These are phyloP conservation scores for Nakazawaea wyomingensis DNA, from an alignment of 805 yeast genomes.

Conservation along the genomic window DNA sequence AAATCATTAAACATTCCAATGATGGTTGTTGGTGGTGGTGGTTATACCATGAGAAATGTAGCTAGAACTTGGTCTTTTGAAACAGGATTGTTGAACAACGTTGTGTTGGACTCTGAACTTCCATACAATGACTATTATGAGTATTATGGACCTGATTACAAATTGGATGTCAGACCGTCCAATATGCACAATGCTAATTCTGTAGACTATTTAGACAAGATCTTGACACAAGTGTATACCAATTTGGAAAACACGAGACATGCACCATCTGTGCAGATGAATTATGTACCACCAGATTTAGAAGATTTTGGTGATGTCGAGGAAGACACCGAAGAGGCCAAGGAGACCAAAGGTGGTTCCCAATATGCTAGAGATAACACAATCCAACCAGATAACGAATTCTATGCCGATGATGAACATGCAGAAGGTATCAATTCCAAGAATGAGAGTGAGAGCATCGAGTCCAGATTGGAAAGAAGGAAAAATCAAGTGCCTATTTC, in stretches of 20 bases:
- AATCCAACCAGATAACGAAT: constrained; percentile 71
- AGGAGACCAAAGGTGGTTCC: constrained; percentile 89
- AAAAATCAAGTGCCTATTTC: constrained; percentile 10
- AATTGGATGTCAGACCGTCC: constrained; percentile 89
- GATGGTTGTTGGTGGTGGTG: constrained; percentile 97
- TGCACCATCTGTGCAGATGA: constrained; percentile 96
- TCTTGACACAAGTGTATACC: constrained; percentile 67
- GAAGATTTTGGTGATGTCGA: constrained; percentile 72
- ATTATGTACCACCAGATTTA: constrained; percentile 81
- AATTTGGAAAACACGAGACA: constrained; percentile 87
- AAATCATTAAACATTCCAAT: constrained; percentile 82
- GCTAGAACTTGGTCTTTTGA: constrained; percentile 95
- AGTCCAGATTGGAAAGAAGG: constrained; percentile 9
- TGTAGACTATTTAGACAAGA: constrained; percentile 84
- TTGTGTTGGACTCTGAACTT: constrained; percentile 65
- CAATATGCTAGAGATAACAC: constrained; percentile 74
- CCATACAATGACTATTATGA: constrained; percentile 97
- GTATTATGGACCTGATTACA: constrained; percentile 95
- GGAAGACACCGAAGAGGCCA: constrained; percentile 74
- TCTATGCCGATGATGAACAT: constrained; percentile 60
- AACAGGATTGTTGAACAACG: constrained; percentile 81
- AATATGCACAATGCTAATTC: constrained; percentile 96
- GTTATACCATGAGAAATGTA: constrained; percentile 96
- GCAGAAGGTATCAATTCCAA: constrained; percentile 25
- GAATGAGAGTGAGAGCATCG: constrained; percentile 7